Evolutionary conservation across 331 rosid genomes (phyloP).

Genomic region (Ulmus americana): DNA sequence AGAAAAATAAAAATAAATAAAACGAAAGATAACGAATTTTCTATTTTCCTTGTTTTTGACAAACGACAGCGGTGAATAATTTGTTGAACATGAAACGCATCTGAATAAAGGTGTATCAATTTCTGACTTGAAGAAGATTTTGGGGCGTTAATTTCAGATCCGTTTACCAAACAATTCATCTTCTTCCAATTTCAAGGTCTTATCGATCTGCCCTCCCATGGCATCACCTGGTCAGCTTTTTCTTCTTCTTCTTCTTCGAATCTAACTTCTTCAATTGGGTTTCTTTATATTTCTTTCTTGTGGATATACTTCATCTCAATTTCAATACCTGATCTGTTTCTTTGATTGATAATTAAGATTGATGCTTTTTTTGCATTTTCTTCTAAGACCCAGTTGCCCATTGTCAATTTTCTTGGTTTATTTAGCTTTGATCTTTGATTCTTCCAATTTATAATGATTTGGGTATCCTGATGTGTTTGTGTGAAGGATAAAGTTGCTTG

Average conservation of each 20-base stretch:
- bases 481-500: background rate
- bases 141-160: background rate
- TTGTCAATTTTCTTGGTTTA: background rate
- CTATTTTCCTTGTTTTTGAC: no score
- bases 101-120: no score
- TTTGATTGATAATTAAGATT: background rate
- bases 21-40: no score
- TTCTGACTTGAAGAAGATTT: no score
- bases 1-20: no score
- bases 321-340: background rate
- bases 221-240: conserved; percentile 6
- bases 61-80: no score
- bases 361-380: background rate
- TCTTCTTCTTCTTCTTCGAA: background rate
- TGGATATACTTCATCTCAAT: background rate
- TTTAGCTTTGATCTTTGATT: background rate
- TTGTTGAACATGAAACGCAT: no score
- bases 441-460: no score
- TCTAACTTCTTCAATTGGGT: background rate
- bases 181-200: no score
- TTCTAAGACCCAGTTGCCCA: background rate
- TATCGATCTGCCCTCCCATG: background rate
- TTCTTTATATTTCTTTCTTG: background rate
- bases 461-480: background rate
- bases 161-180: background rate